Evolutionary conservation across 1,139 yeast genomes (phyloP).

Genomic region (Debaryomyces subglobosus): DNA sequence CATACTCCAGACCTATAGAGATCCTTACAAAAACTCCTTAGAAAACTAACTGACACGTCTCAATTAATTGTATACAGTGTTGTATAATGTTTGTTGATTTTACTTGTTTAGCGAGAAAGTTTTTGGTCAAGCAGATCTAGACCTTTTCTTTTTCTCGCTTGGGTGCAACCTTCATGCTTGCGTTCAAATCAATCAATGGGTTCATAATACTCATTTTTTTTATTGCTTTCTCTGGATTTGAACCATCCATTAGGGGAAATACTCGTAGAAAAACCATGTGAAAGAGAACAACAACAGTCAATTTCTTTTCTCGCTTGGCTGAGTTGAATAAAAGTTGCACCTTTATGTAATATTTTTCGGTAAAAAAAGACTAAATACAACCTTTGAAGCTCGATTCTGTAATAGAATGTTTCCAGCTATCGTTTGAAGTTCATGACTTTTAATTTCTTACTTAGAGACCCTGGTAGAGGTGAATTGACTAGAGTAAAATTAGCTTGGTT

Average conservation of each 20-base stretch:
- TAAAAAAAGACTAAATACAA: neutral
- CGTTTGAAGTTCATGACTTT: neutral
- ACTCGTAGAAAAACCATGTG: neutral
- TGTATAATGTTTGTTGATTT: neutral
- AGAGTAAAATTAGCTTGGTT: neutral
- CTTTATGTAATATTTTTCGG: neutral
- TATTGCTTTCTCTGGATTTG: neutral
- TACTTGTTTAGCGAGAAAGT: neutral
- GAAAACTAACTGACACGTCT: neutral
- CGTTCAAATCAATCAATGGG: neutral
- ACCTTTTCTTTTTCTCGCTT: neutral
- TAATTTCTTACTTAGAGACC: neutral
- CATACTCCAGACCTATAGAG: neutral
- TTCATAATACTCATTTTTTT: neutral
- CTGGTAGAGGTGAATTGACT: neutral
- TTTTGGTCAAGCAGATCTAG: neutral
- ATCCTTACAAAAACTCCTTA: neutral
- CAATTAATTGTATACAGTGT: neutral
- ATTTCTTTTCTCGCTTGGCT: conserved; percentile 1
- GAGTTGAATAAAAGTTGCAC: neutral
- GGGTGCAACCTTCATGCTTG: neutral
- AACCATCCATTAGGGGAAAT: neutral
- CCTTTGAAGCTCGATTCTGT: neutral
- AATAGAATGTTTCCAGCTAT: neutral
- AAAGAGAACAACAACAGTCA: neutral